phyloP scores from a whole-genome alignment of 2,329 filamentous ascomycete genomes.

The Ophiostoma triangulosporum region DNA sequence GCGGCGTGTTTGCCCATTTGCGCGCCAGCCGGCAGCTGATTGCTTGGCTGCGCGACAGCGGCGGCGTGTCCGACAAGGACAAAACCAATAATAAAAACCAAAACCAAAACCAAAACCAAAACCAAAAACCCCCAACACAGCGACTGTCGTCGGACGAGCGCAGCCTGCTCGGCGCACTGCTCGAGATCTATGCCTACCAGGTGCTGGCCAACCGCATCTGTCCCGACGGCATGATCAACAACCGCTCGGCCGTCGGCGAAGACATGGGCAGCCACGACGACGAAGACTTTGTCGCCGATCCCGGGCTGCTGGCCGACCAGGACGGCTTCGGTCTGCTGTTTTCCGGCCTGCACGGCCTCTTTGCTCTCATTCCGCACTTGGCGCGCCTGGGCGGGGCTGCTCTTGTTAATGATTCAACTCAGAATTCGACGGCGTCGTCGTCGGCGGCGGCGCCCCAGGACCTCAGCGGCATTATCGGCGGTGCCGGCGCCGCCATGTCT shows the following conservation, averaged over 20 bases:
- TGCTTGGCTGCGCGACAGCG: conserved; percentile 16
- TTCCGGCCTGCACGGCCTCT: conserved; percentile 12
- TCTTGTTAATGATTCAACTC: no score
- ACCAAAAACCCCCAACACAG: not conserved
- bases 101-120: no score
- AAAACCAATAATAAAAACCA: no score
- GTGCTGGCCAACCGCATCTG: conserved; percentile 12
- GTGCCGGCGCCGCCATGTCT: not conserved
- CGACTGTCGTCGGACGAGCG: conserved; percentile 8
- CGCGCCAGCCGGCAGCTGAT: conserved; percentile 15
- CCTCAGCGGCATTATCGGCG: not conserved
- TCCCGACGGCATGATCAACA: conserved; percentile 8
- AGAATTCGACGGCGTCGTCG: no score
- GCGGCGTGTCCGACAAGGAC: not conserved
- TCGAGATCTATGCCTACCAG: conserved; percentile 14
- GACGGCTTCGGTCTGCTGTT: conserved; percentile 13
- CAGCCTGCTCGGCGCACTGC: conserved; percentile 10
- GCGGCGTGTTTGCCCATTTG: conserved; percentile 14
- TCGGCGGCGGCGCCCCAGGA: no score
- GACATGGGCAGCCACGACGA: conserved; percentile 6
- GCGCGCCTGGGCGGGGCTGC: conserved; percentile 7
- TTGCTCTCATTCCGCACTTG: conserved; percentile 12
- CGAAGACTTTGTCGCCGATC: conserved; percentile 13
- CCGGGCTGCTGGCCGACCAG: conserved; percentile 9
- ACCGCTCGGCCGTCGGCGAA: conserved; percentile 2